These are phyloP conservation scores for Ziziphus jujuba DNA, from an alignment of 306 rosid species.

Conservation along the genomic window DNA sequence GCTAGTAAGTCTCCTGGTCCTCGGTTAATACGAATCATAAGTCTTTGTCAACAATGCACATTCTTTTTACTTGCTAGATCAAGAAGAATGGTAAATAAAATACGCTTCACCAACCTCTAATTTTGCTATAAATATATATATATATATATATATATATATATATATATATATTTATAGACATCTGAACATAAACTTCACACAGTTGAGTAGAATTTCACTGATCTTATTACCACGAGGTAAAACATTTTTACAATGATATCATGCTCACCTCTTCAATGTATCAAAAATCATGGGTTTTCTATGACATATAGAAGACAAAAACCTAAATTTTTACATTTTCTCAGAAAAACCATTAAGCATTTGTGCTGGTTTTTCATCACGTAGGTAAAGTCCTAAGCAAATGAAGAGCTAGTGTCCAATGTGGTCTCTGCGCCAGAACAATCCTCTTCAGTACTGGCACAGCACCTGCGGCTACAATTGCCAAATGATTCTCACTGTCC, in stretches of 20 bases:
- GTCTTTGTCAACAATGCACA: too few species aligned
- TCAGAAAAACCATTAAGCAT: neutral
- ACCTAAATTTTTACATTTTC: neutral
- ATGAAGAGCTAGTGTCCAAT: constrained; percentile 76
- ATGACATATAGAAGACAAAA: too few species aligned
- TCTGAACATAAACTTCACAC: too few species aligned
- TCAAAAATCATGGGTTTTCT: too few species aligned
- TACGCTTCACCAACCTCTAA: too few species aligned
- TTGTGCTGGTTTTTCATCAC: constrained; percentile 9
- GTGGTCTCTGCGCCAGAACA: constrained; percentile 57
- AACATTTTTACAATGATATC: neutral
- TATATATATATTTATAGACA: too few species aligned
- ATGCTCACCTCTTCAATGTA: neutral
- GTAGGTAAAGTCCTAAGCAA: constrained; percentile 67
- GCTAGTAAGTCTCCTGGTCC: too few species aligned
- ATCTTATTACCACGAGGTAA: neutral
- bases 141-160: too few species aligned
- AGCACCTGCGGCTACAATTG: constrained; percentile 71
- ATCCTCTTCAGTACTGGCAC: constrained; percentile 62
- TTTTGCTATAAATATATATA: too few species aligned
- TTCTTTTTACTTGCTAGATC: too few species aligned
- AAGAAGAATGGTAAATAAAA: too few species aligned
- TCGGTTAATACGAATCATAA: too few species aligned
- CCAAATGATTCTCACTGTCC: constrained; percentile 74
- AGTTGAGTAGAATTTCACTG: neutral